These are phyloP conservation scores for Neonectria magnoliae DNA, from an alignment of 2,329 filamentous ascomycete species.

Conservation along the genomic window DNA sequence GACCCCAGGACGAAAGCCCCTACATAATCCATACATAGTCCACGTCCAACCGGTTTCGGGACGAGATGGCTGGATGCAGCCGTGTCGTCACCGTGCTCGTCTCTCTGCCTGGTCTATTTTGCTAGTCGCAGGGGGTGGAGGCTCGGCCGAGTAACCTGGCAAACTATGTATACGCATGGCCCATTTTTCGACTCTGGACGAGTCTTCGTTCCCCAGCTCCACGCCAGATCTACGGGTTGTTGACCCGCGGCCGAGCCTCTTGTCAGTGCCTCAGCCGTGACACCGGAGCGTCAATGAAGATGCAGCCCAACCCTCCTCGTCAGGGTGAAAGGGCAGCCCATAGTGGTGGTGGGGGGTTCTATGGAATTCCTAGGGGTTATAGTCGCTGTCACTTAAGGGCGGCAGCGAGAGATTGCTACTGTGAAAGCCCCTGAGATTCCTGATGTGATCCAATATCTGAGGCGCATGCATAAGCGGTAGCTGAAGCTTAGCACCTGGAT, in stretches of 20 bases:
- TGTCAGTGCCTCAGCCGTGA: conserved; percentile 12
- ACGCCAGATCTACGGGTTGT: conserved; percentile 12
- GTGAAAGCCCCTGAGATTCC: conserved; percentile 3
- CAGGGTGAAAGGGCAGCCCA: neutral
- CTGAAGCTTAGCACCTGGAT: conserved; percentile 18
- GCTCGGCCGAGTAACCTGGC: neutral
- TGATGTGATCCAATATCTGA: conserved; percentile 17
- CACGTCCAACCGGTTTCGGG: conserved; percentile 8
- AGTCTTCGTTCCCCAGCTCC: conserved; percentile 1
- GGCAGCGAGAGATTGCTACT: conserved; percentile 1
- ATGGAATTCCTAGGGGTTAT: neutral
- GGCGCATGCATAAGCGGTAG: conserved; percentile 31
- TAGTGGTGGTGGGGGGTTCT: too few species aligned
- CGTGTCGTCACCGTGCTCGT: conserved; percentile 3
- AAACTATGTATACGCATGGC: neutral
- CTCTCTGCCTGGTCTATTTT: neutral
- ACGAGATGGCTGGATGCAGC: conserved; percentile 14
- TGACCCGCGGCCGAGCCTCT: neutral
- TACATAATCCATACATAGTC: conserved; percentile 6
- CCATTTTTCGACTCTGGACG: neutral
- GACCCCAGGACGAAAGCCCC: neutral
- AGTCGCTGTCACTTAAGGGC: neutral
- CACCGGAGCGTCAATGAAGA: conserved; percentile 5
- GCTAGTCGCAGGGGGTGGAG: neutral
- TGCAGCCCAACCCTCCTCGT: neutral